Conservation (phyloP, 169 alveolate species). For the Cryptosporidium baileyi region DNA sequence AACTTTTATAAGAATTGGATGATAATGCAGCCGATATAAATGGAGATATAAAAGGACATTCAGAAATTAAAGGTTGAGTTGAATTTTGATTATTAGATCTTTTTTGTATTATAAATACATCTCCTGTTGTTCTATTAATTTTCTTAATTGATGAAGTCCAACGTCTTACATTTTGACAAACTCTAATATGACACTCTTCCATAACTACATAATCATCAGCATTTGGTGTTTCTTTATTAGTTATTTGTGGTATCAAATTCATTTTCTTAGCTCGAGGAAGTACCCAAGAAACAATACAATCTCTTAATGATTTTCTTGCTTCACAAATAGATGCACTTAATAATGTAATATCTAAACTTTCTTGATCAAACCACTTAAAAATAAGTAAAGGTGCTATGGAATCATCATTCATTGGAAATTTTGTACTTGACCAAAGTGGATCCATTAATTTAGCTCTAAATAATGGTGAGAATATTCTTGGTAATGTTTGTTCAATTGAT, state of each 20-base stretch:
- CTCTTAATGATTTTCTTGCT: constrained; percentile 82
- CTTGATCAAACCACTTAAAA: constrained; percentile 82
- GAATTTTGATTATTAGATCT: background rate
- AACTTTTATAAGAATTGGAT: constrained; percentile 3
- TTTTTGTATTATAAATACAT: constrained; percentile 79
- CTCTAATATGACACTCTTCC: constrained; percentile 82
- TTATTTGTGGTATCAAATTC: constrained; percentile 56
- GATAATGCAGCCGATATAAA: constrained; percentile 46
- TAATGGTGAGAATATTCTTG: constrained; percentile 1
- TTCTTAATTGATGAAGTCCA: constrained; percentile 84
- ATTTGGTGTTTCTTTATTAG: constrained; percentile 59
- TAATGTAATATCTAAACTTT: constrained; percentile 77
- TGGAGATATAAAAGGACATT: constrained; percentile 38
- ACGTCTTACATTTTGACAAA: constrained; percentile 82
- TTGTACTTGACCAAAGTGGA: constrained; percentile 47
- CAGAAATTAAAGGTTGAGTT: constrained; percentile 31
- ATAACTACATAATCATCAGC: constrained; percentile 76
- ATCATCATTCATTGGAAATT: constrained; percentile 80
- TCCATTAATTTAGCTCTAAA: constrained; percentile 26
- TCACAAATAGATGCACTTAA: constrained; percentile 83
- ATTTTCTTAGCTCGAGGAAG: constrained; percentile 78
- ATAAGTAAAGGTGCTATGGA: constrained; percentile 80
- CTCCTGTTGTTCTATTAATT: constrained; percentile 83
- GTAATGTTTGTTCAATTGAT: background rate
- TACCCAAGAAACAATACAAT: constrained; percentile 82